Evolutionary conservation across 192 early-diverging fungal genomes (phyloP).

Genomic region (Dissophora ornata): DNA sequence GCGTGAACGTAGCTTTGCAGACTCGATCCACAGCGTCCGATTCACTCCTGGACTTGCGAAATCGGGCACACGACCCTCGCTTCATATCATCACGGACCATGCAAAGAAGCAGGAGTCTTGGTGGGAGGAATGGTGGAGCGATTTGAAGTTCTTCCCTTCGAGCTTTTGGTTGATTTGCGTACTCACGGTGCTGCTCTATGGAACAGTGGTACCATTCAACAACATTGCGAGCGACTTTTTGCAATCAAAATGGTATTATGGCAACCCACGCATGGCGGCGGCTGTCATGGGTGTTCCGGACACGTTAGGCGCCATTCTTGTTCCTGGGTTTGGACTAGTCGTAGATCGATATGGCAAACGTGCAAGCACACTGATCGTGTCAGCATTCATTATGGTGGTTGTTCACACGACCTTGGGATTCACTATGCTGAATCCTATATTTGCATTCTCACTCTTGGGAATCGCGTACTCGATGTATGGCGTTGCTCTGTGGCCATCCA

Average conservation of each 20-base stretch:
- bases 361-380: slow-evolving; percentile 55
- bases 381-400: slow-evolving; percentile 56
- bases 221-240: slow-evolving; percentile 73
- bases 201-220: slow-evolving; percentile 71
- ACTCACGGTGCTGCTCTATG: slow-evolving; percentile 64
- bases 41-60: slow-evolving; percentile 19
- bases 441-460: slow-evolving; percentile 64
- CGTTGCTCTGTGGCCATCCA: slow-evolving; percentile 72
- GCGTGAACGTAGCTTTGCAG: slow-evolving; percentile 16
- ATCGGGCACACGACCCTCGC: slow-evolving; percentile 19
- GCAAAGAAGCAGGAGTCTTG: slow-evolving; percentile 6
- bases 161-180: slow-evolving; percentile 41
- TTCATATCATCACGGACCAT: slow-evolving; percentile 40
- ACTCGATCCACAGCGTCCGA: slow-evolving; percentile 26
- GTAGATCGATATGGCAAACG: slow-evolving; percentile 68
- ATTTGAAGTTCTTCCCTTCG: slow-evolving; percentile 28
- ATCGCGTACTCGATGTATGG: slow-evolving; percentile 68
- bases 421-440: slow-evolving; percentile 59
- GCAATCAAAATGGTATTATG: slow-evolving; percentile 71
- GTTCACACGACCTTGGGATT: slow-evolving; percentile 63
- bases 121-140: slow-evolving; percentile 29
- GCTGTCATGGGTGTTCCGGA: slow-evolving; percentile 77
- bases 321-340: slow-evolving; percentile 65
- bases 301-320: slow-evolving; percentile 63
- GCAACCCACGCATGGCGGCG: slow-evolving; percentile 65